These are phyloP conservation scores for Daldinia childiae DNA, from an alignment of 495 filamentous ascomycete genomes.

Conservation along the genomic window DNA sequence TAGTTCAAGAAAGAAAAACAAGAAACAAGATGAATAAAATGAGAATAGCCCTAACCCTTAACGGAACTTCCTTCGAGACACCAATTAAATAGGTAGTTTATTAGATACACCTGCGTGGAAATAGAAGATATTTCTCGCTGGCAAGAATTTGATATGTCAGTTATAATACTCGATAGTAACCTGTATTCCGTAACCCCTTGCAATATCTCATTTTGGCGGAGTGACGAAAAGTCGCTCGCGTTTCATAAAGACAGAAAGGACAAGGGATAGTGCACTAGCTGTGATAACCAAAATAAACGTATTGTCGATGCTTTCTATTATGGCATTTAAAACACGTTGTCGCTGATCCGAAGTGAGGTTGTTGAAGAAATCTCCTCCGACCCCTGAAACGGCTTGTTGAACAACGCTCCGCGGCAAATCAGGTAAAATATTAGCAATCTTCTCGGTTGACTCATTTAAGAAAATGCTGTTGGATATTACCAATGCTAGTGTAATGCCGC, in stretches of 20 bases:
- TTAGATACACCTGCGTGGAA: too few species aligned
- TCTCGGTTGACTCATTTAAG: neutral
- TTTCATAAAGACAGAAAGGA: neutral
- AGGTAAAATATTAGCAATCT: neutral
- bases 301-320: neutral
- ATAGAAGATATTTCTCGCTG: too few species aligned
- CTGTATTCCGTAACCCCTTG: neutral
- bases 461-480: neutral
- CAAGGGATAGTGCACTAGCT: neutral
- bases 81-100: too few species aligned
- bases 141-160: too few species aligned
- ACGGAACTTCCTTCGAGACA: too few species aligned
- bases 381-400: slow-evolving; percentile 1
- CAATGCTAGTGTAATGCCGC: slow-evolving; percentile 9
- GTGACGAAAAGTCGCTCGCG: neutral
- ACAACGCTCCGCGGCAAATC: neutral
- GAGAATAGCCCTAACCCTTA: too few species aligned
- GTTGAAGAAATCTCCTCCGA: neutral
- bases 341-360: neutral
- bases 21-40: too few species aligned
- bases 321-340: neutral
- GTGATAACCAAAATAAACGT: slow-evolving; percentile 11
- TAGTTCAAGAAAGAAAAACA: too few species aligned
- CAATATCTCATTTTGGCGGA: neutral
- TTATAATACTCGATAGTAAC: neutral